Evolutionary conservation across 768 basidiomycete genomes (phyloP).

Genomic region (Brasilioporus rufonigricans): DNA sequence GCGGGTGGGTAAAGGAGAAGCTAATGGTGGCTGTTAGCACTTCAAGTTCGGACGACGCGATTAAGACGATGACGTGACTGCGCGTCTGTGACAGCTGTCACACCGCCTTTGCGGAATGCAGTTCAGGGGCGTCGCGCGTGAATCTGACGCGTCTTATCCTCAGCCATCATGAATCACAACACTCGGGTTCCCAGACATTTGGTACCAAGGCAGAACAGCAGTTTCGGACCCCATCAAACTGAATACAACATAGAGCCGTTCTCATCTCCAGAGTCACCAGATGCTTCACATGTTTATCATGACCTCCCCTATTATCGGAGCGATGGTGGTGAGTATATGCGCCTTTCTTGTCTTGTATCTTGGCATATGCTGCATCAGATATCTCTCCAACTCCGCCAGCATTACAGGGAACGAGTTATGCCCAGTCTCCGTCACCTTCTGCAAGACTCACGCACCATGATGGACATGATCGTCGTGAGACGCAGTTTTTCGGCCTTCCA

Average conservation of each 20-base stretch:
- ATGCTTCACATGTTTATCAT: constrained; percentile 2
- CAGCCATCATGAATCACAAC: constrained; percentile 16
- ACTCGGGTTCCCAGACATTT: background rate
- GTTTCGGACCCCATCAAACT: background rate
- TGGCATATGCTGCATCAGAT: constrained; percentile 29
- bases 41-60: constrained; percentile 3
- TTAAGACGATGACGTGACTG: constrained; percentile 22
- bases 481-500: background rate
- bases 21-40: background rate
- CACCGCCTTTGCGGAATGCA: too few relatives aligned
- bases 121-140: background rate
- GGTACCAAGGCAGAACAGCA: background rate
- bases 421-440: constrained; percentile 2
- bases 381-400: constrained; percentile 37
- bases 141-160: constrained; percentile 7
- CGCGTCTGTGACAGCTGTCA: constrained; percentile 27
- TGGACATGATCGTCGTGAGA: background rate
- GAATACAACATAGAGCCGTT: background rate
- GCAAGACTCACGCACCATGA: background rate
- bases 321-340: constrained; percentile 29
- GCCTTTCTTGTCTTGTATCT: background rate
- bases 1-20: background rate
- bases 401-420: constrained; percentile 12
- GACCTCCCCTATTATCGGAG: constrained; percentile 6
- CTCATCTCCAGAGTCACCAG: constrained; percentile 11